phyloP scores from a whole-genome alignment of 2,329 filamentous ascomycete genomes.

The Rhexocercosporidium sp. region DNA sequence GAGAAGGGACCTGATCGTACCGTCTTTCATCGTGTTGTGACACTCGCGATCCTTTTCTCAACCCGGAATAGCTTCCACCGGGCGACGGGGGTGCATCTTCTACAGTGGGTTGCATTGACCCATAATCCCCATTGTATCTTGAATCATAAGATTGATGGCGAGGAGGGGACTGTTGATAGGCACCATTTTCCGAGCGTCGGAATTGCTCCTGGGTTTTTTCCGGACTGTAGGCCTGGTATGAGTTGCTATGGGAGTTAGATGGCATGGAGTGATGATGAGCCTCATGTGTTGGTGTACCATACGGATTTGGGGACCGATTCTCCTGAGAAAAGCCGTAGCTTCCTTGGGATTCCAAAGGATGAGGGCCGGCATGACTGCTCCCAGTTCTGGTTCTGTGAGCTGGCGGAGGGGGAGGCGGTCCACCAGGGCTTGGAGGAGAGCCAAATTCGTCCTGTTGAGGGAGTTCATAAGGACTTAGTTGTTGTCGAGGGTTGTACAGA shows the following conservation, averaged over 20 bases:
- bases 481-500: constrained; percentile 31
- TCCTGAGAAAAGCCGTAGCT: constrained; percentile 35
- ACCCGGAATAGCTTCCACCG: constrained; percentile 26
- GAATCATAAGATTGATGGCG: constrained; percentile 43
- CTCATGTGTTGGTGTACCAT: constrained; percentile 32
- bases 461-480: constrained; percentile 36
- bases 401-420: constrained; percentile 43
- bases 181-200: constrained; percentile 30
- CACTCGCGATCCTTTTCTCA: constrained; percentile 29
- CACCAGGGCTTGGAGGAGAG: constrained; percentile 40
- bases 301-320: constrained; percentile 26
- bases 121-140: constrained; percentile 46
- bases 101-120: constrained; percentile 52
- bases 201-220: constrained; percentile 34
- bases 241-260: constrained; percentile 33
- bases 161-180: constrained; percentile 40
- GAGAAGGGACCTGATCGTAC: constrained; percentile 40
- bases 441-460: constrained; percentile 38
- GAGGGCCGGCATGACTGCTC: constrained; percentile 34
- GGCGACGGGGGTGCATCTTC: constrained; percentile 48
- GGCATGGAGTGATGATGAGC: constrained; percentile 35
- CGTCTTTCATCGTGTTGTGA: constrained; percentile 31
- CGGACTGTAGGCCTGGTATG: constrained; percentile 40
- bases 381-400: constrained; percentile 38
- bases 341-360: constrained; percentile 28